Percentiles rank a stretch among this genome's conserved stretches.
Conservation (phyloP, 805 yeast genomes). For the Yamadazyma tumulicola region DNA sequence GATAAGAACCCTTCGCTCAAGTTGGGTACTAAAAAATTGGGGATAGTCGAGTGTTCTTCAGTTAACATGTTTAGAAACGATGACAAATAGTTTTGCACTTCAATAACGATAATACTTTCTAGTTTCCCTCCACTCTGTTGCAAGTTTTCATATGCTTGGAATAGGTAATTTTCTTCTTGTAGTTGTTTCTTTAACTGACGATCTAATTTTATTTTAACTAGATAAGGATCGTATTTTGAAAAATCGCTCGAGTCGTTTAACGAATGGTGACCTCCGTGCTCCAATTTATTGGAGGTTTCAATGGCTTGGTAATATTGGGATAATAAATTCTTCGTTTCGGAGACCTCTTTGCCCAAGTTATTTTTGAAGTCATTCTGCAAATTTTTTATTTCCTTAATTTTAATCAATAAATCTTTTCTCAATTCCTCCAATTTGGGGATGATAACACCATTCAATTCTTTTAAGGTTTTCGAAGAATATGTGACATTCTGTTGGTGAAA, state of each 20-base stretch:
- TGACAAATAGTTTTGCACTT: slow-evolving; percentile 77
- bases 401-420: slow-evolving; percentile 70
- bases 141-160: slow-evolving; percentile 83
- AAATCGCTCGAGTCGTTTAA: slow-evolving; percentile 14
- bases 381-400: slow-evolving; percentile 82
- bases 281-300: slow-evolving; percentile 54
- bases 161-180: slow-evolving; percentile 78
- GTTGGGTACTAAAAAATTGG: slow-evolving; percentile 62
- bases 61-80: slow-evolving; percentile 68
- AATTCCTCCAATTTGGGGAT: slow-evolving; percentile 56
- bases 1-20: slow-evolving; percentile 56
- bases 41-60: slow-evolving; percentile 68
- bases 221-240: slow-evolving; percentile 72
- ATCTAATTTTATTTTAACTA: slow-evolving; percentile 69
- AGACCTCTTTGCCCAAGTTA: slow-evolving; percentile 58
- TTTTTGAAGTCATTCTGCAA: slow-evolving; percentile 83
- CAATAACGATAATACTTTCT: slow-evolving; percentile 80
- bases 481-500: slow-evolving; percentile 41
- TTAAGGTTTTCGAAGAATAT: slow-evolving; percentile 40
- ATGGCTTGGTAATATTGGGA: slow-evolving; percentile 55
- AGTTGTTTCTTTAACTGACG: slow-evolving; percentile 74
- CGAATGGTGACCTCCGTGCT: slow-evolving; percentile 16
- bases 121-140: slow-evolving; percentile 86
- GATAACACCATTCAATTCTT: slow-evolving; percentile 45
- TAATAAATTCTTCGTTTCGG: slow-evolving; percentile 37